Percentiles rank a stretch among this genome's conserved stretches.
Conservation (phyloP, 2,329 filamentous ascomycete species). For the Beauveria sp. region DNA sequence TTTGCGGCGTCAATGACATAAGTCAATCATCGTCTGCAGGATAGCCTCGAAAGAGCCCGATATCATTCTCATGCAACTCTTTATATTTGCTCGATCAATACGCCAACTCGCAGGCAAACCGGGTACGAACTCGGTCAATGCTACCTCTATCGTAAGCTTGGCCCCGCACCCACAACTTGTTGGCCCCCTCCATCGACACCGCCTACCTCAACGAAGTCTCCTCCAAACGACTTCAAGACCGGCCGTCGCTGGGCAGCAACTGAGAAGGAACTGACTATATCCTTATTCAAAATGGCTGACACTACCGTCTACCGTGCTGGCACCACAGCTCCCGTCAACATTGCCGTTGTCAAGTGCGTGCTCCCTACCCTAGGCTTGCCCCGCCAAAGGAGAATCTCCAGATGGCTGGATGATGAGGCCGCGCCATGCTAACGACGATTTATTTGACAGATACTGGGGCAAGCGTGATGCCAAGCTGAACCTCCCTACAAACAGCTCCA, state of each 20-base stretch:
- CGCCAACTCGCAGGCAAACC: no score
- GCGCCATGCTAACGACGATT: neutral
- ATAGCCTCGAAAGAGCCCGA: no score
- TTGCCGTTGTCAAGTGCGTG: conserved; percentile 85
- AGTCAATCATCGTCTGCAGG: no score
- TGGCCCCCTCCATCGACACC: conserved; percentile 10
- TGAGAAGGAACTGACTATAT: neutral
- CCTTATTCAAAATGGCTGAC: conserved; percentile 34
- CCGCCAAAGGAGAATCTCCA: neutral
- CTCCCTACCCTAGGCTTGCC: neutral
- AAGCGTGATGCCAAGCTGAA: conserved; percentile 93
- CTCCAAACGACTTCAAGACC: neutral
- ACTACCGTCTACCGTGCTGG: conserved; percentile 75
- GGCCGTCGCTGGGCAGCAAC: neutral
- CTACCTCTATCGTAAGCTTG: neutral
- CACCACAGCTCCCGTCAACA: conserved; percentile 96
- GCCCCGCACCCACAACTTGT: neutral
- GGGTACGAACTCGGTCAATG: no score
- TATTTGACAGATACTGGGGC: conserved; percentile 66
- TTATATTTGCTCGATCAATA: no score
- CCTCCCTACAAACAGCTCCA: conserved; percentile 93
- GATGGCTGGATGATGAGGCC: neutral
- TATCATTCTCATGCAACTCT: no score
- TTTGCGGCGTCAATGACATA: no score
- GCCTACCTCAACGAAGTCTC: conserved; percentile 3